Percentiles rank a stretch among this genome's conserved stretches.
Conservation (phyloP, 495 filamentous ascomycete species). For the Parathielavia hyrcaniae region DNA sequence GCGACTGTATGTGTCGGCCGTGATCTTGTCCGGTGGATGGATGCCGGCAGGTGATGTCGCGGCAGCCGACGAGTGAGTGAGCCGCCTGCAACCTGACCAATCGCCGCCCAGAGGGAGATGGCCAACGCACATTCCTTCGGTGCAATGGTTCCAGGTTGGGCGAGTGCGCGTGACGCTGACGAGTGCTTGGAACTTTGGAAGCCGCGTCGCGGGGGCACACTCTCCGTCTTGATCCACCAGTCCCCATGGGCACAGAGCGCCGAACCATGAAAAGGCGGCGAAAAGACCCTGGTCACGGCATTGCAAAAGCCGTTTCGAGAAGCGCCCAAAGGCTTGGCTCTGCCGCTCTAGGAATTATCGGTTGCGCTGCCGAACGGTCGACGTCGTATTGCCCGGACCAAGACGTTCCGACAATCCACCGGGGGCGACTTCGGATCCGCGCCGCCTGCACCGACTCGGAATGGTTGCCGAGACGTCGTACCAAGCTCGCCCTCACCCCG, state of each 20-base stretch:
- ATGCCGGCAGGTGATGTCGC: no score
- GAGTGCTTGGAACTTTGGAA: no score
- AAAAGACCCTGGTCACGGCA: slow-evolving; percentile 4
- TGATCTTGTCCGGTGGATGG: no score
- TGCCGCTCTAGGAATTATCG: slow-evolving; percentile 21
- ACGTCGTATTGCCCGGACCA: slow-evolving; percentile 15
- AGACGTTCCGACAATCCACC: slow-evolving; percentile 16
- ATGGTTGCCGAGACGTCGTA: slow-evolving; percentile 24
- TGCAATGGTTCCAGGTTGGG: neutral
- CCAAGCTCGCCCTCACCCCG: slow-evolving; percentile 4
- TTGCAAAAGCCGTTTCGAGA: slow-evolving; percentile 2
- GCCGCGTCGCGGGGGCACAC: neutral
- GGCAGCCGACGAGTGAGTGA: no score
- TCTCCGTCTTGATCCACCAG: slow-evolving; percentile 3
- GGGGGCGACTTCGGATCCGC: neutral
- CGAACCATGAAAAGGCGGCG: neutral
- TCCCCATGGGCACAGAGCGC: neutral
- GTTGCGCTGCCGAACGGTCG: slow-evolving; percentile 21
- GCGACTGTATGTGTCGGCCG: no score
- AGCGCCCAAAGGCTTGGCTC: slow-evolving; percentile 27
- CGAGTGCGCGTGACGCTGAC: neutral
- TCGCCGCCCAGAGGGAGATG: no score
- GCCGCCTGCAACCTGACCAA: no score
- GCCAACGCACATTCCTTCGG: neutral
- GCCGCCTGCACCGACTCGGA: slow-evolving; percentile 12